Percentiles rank a stretch among this genome's conserved stretches.
Conservation (phyloP, 441 rosid species). For the Euphorbia celastroides region DNA sequence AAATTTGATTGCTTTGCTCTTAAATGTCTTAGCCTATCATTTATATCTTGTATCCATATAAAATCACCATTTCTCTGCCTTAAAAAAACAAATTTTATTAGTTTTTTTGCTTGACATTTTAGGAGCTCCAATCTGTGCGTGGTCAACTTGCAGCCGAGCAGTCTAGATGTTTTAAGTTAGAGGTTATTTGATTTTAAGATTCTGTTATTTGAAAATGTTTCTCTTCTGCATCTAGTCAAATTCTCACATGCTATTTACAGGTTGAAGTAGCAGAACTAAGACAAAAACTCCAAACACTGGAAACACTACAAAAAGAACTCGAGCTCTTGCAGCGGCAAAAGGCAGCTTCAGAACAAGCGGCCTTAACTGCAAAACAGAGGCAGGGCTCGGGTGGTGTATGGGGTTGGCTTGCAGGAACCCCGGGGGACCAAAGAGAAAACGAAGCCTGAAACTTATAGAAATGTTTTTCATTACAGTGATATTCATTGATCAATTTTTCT, state of each 20-base stretch:
- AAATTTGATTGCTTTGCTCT: neutral
- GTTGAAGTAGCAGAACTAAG: constrained; percentile 94
- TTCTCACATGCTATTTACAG: constrained; percentile 25
- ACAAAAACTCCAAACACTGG: constrained; percentile 86
- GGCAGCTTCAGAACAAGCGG: constrained; percentile 97
- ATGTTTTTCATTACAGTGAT: constrained; percentile 5
- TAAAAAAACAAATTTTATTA: neutral
- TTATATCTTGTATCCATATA: neutral
- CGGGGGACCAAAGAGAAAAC: constrained; percentile 38
- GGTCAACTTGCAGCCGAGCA: constrained; percentile 94
- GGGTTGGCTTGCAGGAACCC: constrained; percentile 95
- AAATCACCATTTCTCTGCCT: neutral
- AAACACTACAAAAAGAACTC: constrained; percentile 78
- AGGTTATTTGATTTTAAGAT: no score
- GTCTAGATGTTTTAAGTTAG: constrained; percentile 93
- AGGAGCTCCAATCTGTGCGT: constrained; percentile 97
- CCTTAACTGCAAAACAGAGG: constrained; percentile 53
- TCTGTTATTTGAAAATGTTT: no score
- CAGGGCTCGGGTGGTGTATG: constrained; percentile 85
- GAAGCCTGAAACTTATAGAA: constrained; percentile 27
- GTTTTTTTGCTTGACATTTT: constrained; percentile 11
- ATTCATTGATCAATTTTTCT: constrained; percentile 22
- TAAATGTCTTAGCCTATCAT: neutral
- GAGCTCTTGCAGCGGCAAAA: constrained; percentile 91
- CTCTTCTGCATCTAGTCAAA: no score